Evolutionary conservation across 129 eudicot species (phyloP).

Genomic region (Solidago caesia): DNA sequence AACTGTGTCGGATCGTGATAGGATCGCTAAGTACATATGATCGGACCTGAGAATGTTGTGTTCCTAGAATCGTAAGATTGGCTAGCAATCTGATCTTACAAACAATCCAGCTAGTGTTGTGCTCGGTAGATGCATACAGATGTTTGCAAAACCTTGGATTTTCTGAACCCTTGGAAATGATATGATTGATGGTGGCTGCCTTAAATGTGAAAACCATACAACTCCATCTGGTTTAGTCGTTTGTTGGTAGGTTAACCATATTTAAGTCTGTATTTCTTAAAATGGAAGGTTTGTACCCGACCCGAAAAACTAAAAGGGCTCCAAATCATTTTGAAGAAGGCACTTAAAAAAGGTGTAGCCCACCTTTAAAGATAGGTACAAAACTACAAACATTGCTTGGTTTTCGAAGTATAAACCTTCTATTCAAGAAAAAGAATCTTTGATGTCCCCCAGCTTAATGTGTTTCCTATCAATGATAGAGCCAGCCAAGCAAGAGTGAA

Average conservation of each 20-base stretch:
- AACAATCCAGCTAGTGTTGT: neutral
- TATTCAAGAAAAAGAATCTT: neutral
- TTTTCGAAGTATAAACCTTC: neutral
- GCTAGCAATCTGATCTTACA: no score
- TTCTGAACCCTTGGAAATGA: neutral
- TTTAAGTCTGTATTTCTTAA: neutral
- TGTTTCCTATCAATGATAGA: neutral
- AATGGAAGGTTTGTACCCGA: neutral
- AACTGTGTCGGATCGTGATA: no score
- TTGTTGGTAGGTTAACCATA: neutral
- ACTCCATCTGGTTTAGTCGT: neutral
- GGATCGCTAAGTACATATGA: no score
- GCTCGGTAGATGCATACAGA: neutral
- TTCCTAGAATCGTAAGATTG: no score
- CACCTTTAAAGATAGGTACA: neutral
- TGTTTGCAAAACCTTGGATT: neutral
- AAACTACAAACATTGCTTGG: neutral
- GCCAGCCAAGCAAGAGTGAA: neutral
- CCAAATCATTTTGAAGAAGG: neutral
- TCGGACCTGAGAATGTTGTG: no score
- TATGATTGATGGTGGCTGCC: neutral
- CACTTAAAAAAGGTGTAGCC: neutral
- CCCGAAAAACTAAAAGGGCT: neutral
- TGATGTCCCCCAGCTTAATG: neutral
- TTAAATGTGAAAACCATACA: neutral